A percentile compares a stretch with the other conserved stretches of the same genome.
phyloP scores from a whole-genome alignment of 2,329 filamentous ascomycete species.

The Pseudonectria foliicola region DNA sequence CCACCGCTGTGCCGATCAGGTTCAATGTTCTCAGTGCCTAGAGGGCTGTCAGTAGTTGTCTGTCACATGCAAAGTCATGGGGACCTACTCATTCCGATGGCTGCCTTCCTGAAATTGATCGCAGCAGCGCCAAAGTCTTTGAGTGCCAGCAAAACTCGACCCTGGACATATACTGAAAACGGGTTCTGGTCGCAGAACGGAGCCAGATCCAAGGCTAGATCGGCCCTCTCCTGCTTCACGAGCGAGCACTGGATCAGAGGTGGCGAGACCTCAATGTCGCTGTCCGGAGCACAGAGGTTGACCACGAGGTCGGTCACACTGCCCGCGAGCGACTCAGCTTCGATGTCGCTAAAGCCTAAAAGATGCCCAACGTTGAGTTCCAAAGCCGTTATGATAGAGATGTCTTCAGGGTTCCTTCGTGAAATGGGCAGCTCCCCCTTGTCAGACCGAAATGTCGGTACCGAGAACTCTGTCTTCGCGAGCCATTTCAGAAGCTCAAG shows the following conservation, averaged over 20 bases:
- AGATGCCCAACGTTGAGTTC: constrained; percentile 57
- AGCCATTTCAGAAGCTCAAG: constrained; percentile 70
- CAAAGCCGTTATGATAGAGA: constrained; percentile 47
- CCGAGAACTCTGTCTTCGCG: constrained; percentile 48
- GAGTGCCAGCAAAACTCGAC: constrained; percentile 66
- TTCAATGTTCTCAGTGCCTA: constrained; percentile 40
- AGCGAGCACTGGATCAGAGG: constrained; percentile 56
- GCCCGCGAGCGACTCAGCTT: constrained; percentile 45
- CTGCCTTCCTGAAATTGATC: constrained; percentile 72
- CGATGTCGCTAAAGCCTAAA: constrained; percentile 49
- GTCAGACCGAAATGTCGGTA: constrained; percentile 37
- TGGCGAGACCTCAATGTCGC: constrained; percentile 57
- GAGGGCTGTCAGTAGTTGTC: constrained; percentile 18
- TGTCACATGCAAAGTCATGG: not conserved
- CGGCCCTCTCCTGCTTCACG: constrained; percentile 51
- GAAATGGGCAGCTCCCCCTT: constrained; percentile 25
- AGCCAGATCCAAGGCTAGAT: constrained; percentile 51
- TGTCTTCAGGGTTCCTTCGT: constrained; percentile 39
- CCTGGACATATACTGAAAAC: constrained; percentile 77
- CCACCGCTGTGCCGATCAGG: constrained; percentile 51
- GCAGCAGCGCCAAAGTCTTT: constrained; percentile 69
- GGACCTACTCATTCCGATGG: constrained; percentile 70
- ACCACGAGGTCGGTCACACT: constrained; percentile 61
- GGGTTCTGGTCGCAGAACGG: constrained; percentile 50
- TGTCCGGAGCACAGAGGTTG: constrained; percentile 57